Conservation (phyloP, 441 rosid genomes). For the Jatropha podagrica region DNA sequence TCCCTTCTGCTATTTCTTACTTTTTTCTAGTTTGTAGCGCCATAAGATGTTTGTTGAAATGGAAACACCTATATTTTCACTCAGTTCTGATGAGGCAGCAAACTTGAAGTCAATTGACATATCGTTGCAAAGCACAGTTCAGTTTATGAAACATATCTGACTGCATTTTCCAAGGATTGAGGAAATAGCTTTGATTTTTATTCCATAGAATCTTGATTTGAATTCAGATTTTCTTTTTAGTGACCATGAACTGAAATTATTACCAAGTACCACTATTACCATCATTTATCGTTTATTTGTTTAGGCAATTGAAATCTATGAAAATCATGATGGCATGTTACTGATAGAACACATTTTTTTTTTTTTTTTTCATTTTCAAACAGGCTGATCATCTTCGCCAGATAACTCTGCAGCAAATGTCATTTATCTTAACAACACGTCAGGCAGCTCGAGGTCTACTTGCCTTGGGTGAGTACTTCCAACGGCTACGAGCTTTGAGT, state of each 20-base stretch:
- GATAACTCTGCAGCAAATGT: constrained; percentile 84
- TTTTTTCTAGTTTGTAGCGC: neutral
- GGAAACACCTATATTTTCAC: neutral
- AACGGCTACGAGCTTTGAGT: constrained; percentile 77
- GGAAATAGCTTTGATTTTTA: neutral
- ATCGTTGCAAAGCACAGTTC: neutral
- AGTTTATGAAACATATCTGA: neutral
- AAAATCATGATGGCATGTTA: neutral
- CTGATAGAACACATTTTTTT: neutral
- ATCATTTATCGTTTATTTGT: neutral
- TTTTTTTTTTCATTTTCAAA: neutral
- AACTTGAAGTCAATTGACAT: neutral
- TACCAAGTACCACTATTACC: no score
- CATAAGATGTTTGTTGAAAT: neutral
- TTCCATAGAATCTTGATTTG: neutral
- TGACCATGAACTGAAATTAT: neutral
- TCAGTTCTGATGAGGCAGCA: neutral
- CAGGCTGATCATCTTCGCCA: constrained; percentile 96
- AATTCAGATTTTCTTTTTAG: neutral
- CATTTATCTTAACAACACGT: constrained; percentile 60
- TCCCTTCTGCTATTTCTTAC: neutral
- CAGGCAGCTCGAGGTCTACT: constrained; percentile 90
- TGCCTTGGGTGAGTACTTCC: constrained; percentile 90
- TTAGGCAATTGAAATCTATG: neutral
- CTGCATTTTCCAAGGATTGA: neutral